These are phyloP conservation scores for Phyllostachys edulis DNA, from an alignment of 176 grass and related monocot species.

Conservation along the genomic window DNA sequence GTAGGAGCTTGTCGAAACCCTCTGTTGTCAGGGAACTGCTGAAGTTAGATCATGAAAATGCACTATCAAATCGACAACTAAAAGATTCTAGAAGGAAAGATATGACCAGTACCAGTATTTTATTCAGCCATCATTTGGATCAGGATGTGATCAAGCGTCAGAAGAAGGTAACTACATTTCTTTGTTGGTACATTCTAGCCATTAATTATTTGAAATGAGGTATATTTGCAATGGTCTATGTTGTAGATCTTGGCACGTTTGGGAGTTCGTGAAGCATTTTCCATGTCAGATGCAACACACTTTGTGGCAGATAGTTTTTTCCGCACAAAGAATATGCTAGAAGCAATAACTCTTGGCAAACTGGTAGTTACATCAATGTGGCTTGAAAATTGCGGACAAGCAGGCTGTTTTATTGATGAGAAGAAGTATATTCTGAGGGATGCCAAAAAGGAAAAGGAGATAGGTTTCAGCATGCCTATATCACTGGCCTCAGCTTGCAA, in stretches of 20 bases:
- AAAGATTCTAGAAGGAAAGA: conserved; percentile 72
- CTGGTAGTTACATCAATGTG: conserved; percentile 69
- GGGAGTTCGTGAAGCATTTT: conserved; percentile 54
- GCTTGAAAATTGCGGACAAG: conserved; percentile 80
- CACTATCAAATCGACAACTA: conserved; percentile 24
- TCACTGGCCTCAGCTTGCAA: conserved; percentile 62
- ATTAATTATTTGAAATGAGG: neutral
- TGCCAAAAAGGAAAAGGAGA: conserved; percentile 77
- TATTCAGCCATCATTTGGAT: conserved; percentile 86
- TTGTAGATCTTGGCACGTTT: conserved; percentile 75
- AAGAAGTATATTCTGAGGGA: conserved; percentile 80
- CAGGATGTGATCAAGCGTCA: conserved; percentile 71
- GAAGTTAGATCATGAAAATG: conserved; percentile 45
- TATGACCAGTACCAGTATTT: conserved; percentile 48
- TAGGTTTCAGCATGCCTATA: conserved; percentile 78
- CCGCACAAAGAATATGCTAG: conserved; percentile 90
- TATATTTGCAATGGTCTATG: conserved; percentile 16
- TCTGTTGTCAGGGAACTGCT: conserved; percentile 59
- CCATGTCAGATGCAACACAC: conserved; percentile 75
- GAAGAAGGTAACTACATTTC: conserved; percentile 65
- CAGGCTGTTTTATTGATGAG: conserved; percentile 74
- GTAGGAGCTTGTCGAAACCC: conserved; percentile 39
- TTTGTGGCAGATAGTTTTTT: conserved; percentile 77
- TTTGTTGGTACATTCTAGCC: neutral
- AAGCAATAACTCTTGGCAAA: conserved; percentile 85